Evolutionary conservation across 306 rosid genomes (phyloP).

Genomic region (Lablab purpureus): DNA sequence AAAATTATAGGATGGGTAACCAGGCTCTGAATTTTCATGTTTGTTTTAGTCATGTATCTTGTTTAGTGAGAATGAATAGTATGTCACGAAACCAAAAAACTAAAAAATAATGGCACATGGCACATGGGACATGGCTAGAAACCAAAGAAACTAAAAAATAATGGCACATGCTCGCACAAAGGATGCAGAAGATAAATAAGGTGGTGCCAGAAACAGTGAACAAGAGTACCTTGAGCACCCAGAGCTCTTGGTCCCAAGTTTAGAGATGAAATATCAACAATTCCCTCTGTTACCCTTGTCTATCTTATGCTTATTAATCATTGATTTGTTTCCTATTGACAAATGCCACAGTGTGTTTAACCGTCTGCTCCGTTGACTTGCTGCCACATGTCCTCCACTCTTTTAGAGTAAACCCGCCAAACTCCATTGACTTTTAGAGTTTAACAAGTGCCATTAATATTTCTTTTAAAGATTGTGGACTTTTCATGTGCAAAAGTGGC

Average conservation of each 20-base stretch:
- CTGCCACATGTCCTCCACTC: not conserved
- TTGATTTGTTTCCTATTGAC: not conserved
- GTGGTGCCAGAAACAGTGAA: not conserved
- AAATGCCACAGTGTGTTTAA: not conserved
- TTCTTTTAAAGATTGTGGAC: not conserved
- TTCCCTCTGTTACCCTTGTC: not conserved
- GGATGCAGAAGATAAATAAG: not conserved
- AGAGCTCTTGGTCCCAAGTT: not conserved
- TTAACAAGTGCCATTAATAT: constrained; percentile 2
- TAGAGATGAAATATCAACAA: not conserved
- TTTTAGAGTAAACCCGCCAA: not conserved
- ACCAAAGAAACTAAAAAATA: not conserved
- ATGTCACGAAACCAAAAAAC: not conserved
- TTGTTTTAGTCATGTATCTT: not conserved
- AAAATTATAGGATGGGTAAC: not conserved
- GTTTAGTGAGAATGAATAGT: constrained; percentile 5
- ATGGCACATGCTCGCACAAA: not conserved
- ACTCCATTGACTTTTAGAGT: too few relatives aligned
- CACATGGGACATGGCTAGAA: not conserved
- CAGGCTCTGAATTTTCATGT: not conserved
- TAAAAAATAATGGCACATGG: not conserved
- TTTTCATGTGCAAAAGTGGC: constrained; percentile 1
- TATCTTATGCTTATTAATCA: not conserved
- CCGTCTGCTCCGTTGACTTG: not conserved
- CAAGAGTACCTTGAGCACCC: not conserved